Evolutionary conservation across 1,284 basidiomycete species (phyloP), one percentile per base, ranked within the genome.

Genomic region (Fomitopsis palustris): DNA sequence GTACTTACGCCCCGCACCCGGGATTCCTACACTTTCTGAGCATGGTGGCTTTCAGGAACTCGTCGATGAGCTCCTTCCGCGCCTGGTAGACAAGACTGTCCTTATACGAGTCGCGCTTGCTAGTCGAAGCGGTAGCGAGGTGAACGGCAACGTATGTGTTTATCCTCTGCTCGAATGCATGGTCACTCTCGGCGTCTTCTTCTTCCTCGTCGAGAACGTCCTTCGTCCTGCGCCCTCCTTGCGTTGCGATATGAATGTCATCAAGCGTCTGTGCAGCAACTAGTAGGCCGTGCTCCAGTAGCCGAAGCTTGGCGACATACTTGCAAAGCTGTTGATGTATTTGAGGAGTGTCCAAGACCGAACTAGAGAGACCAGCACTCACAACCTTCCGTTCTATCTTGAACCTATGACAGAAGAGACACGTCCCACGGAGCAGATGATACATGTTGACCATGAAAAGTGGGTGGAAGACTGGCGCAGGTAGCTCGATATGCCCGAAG

Each of bases 401-500:
- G 78, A 99, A 98, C 67, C 83, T 85, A 75, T 99, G 96, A 76
- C 97, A 99, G 77, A 93, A 98, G 70, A 97, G 78, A 78, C 97
- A 99, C n/a, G 88, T 90, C 45, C 89, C 90, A 56, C 95, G 87
- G 16, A 99, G 79, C 54, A 99, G 76, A 65, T 92, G 90, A 74
- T 90, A 96, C 80, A 93, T 90, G 70, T 97, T 94, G 53, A 83
- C 82, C 88, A 99, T 95, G 77, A 98, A 99, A 31, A 99, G 80
- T 0, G 97, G 97, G 72, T 99, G 96, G 73, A 93, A 99, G 14
- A 99, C 93, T 27, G 97, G 95, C 21, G 92, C 84, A 10, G 97
- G 95, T 6, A 99, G 86, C 67, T 98, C 95, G 65, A 99, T 96
- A 76, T 99, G 97, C n/a, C 97, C 97, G 78, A 93, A 99, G 76